Evolutionary conservation across 2,329 filamentous ascomycete genomes (phyloP), one percentile per base, ranked within the genome.

Genomic region (Didymella segeticola): DNA sequence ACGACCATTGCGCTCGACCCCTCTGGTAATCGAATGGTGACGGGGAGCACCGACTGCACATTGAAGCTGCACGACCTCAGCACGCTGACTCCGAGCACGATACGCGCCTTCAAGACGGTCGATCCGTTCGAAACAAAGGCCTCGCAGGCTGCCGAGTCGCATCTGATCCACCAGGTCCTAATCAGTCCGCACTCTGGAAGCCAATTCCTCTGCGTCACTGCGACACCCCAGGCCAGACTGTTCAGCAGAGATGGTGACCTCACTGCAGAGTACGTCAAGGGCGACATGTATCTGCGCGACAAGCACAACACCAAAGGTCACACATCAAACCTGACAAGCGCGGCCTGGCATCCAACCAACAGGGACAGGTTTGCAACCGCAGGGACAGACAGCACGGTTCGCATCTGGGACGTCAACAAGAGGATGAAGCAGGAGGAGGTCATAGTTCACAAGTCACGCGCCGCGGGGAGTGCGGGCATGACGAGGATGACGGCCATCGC

Each of bases 231-330:
- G 73, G 91, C 93, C 11, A 93, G 92, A 73, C 87, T 99, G 20
- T 82, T 98, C 73, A 90, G 86, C 65, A 87, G 95, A 67, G 93
- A 99, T 77, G 95, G 95, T 31, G 91, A 96, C 37, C 82, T 89
- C 7, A 67, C 96, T 42, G 88, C 89, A 1, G 92, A 97, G 69
- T 98, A 96, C 62, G 89, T 92, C 63, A 99, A 99, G 77, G 95
- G 95, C 38, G 95, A 99, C 72, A 98, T 98, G 93, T 99, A 99
- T 68, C 78, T 99, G 62, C 85, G 93, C 48, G 95, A 99, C 73
- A 96, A 98, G 89, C 86, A 97, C 76, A 93, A 98, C 72, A 99
- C 95, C 4, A 98, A 97, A 73, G 95, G 95, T 1, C 95, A 99
- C 75, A 87, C 97, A 46, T 93, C 93, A 4, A 95, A 97, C 75